Evolutionary conservation across 2,329 filamentous ascomycete genomes (phyloP).

Genomic region (Neoscytalidium dimidiatum): DNA sequence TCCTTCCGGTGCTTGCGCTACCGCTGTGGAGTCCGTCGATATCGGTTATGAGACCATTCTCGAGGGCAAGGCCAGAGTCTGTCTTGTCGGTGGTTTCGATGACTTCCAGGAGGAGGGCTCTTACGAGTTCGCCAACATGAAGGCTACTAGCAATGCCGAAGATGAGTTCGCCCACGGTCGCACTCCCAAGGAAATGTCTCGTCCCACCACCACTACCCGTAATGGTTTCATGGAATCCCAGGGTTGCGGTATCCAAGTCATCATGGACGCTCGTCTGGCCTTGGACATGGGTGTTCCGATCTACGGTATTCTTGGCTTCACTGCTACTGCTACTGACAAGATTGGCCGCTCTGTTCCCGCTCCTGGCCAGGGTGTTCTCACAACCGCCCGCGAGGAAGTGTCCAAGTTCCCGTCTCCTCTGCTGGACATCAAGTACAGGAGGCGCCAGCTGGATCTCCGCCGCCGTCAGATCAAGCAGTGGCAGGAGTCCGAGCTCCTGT

Average conservation of each 20-base stretch:
- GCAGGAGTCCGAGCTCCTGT: slow-evolving; percentile 93
- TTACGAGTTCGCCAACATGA: slow-evolving; percentile 99
- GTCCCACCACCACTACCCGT: slow-evolving; percentile 92
- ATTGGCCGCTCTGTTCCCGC: slow-evolving; percentile 97
- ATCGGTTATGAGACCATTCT: slow-evolving; percentile 98
- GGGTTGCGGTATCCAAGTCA: slow-evolving; percentile 95
- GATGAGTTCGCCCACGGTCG: slow-evolving; percentile 95
- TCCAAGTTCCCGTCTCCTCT: slow-evolving; percentile 94
- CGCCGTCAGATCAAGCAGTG: slow-evolving; percentile 94
- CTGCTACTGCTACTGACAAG: slow-evolving; percentile 97
- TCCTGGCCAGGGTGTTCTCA: slow-evolving; percentile 94
- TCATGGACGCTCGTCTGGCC: slow-evolving; percentile 96
- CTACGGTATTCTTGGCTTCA: slow-evolving; percentile 89
- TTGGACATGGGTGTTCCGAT: slow-evolving; percentile 99
- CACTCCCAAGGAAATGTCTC: slow-evolving; percentile 96
- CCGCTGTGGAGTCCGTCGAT: slow-evolving; percentile 94
- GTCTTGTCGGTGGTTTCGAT: slow-evolving; percentile 97
- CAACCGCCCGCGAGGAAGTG: slow-evolving; percentile 85
- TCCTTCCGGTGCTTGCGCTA: slow-evolving; percentile 95
- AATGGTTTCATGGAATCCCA: slow-evolving; percentile 99
- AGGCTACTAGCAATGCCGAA: slow-evolving; percentile 96
- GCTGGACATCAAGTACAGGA: slow-evolving; percentile 96
- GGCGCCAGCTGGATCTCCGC: slow-evolving; percentile 89
- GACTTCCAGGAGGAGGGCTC: slow-evolving; percentile 99
- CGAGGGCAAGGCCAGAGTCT: slow-evolving; percentile 95